Evolutionary conservation across 306 rosid genomes (phyloP).

Genomic region (Dalbergia cochinchinensis): DNA sequence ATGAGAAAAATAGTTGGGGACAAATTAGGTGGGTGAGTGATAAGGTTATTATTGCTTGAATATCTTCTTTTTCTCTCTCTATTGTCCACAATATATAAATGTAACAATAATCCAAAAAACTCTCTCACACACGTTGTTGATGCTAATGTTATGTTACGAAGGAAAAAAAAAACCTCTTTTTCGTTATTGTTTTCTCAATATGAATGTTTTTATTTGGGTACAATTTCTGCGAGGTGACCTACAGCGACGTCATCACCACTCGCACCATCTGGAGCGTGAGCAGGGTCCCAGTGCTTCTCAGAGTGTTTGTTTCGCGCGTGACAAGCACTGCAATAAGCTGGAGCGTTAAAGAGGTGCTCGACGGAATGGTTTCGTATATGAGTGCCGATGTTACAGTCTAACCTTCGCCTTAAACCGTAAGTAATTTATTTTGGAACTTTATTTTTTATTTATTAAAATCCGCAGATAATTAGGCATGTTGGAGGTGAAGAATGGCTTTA

Average conservation of each 20-base stretch:
- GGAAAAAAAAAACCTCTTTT: neutral
- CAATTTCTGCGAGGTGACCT: neutral
- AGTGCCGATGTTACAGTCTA: neutral
- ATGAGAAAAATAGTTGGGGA: neutral
- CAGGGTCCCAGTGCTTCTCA: neutral
- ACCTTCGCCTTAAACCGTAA: slow-evolving; percentile 33
- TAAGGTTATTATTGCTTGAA: neutral
- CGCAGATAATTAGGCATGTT: neutral
- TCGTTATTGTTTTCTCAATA: neutral
- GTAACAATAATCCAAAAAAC: slow-evolving; percentile 1
- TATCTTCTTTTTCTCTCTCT: neutral
- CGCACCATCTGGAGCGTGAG: neutral
- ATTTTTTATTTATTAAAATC: slow-evolving; percentile 8
- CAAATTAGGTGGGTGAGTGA: neutral
- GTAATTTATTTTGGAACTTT: neutral
- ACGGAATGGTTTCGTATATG: neutral
- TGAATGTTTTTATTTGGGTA: neutral
- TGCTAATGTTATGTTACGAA: neutral
- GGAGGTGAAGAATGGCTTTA: neutral
- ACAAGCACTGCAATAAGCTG: neutral
- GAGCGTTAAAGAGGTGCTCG: neutral
- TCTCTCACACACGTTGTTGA: neutral
- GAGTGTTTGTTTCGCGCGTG: neutral
- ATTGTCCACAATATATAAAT: neutral
- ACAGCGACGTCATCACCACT: neutral